Evolutionary conservation across 805 yeast species (phyloP).

Genomic region (Teunomyces barrocoloradensis): DNA sequence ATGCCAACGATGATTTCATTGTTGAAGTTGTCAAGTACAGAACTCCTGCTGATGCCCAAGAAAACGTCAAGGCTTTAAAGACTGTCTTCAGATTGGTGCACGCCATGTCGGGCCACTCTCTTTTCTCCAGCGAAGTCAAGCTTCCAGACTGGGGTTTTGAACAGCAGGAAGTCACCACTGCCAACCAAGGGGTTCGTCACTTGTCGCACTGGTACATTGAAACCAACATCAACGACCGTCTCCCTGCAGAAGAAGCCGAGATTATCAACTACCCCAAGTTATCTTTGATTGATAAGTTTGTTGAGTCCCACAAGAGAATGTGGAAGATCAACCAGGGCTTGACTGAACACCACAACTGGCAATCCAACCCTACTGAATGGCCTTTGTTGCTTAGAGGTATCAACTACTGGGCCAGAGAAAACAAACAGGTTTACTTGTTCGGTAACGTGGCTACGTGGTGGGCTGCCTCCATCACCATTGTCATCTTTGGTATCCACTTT

Average conservation of each 20-base stretch:
- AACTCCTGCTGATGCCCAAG: conserved; percentile 53
- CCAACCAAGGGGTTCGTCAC: conserved; percentile 61
- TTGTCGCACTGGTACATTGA: conserved; percentile 74
- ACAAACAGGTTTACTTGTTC: conserved; percentile 62
- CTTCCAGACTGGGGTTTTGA: conserved; percentile 82
- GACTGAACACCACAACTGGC: conserved; percentile 67
- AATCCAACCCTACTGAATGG: conserved; percentile 73
- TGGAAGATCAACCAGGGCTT: conserved; percentile 73
- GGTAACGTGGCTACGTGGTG: conserved; percentile 86
- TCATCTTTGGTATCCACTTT: conserved; percentile 48
- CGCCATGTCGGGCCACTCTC: conserved; percentile 74
- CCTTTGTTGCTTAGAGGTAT: conserved; percentile 75
- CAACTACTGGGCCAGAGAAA: conserved; percentile 68
- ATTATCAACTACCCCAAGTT: conserved; percentile 48
- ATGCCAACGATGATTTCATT: conserved; percentile 78
- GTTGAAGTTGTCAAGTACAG: conserved; percentile 64
- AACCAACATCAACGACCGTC: conserved; percentile 56
- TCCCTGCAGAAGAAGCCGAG: conserved; percentile 23
- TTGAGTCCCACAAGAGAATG: conserved; percentile 70
- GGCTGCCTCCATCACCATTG: conserved; percentile 55
- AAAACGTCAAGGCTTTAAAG: conserved; percentile 59
- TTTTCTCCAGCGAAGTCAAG: conserved; percentile 72
- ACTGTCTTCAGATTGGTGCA: conserved; percentile 73
- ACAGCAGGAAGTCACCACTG: conserved; percentile 84
- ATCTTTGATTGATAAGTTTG: conserved; percentile 55